Evolutionary conservation across 2,329 filamentous ascomycete species (phyloP), one percentile per base, ranked within the genome.

Genomic region (Alternaria triticimaculans): DNA sequence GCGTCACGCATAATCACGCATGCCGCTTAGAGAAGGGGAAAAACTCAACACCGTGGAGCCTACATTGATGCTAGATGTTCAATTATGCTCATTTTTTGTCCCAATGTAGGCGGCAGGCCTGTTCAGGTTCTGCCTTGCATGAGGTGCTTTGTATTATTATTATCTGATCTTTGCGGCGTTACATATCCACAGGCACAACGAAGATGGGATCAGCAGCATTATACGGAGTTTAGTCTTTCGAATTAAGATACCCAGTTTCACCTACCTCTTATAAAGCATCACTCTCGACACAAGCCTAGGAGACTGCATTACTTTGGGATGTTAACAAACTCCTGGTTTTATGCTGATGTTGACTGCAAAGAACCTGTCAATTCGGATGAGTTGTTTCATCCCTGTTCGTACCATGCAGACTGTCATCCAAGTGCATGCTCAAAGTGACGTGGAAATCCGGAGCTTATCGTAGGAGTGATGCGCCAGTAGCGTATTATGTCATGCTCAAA

Each of bases 1-100:
- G 60, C 79, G 30, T 79, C 77, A 21, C 73, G 78, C n/a, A 75
- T 78, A 60, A 73, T 80, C 4, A 80, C 77, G n/a, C 60, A 44
- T 30, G 33, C 67, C 9, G 30, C 44, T 21, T 62, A 61, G 53
- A 41, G 9, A 14, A 14, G 15, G 20, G 4, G 10, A 20, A 33
- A 10, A 10, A 3, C 9, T 3, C 0, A 41, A 41, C 9, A 18
- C n/a, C 37, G 12, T n/a, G 37, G n/a, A 41, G 37, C 37, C 37
- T 41, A 11, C 15, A 10, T 41, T 41, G n/a, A 41, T 41, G n/a
- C 37, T 41, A 18, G 37, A 9, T 18, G 5, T n/a, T 18, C 37
- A 3, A 18, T 9, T 6, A 10, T 18, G 37, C 37, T 41, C 37
- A 11, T 41, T 18, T 18, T 18, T 6, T 41, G 9, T 18, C 4